Evolutionary conservation across 2,329 filamentous ascomycete species (phyloP), one percentile per base, ranked within the genome.

Genomic region (Talaromyces sp.): DNA sequence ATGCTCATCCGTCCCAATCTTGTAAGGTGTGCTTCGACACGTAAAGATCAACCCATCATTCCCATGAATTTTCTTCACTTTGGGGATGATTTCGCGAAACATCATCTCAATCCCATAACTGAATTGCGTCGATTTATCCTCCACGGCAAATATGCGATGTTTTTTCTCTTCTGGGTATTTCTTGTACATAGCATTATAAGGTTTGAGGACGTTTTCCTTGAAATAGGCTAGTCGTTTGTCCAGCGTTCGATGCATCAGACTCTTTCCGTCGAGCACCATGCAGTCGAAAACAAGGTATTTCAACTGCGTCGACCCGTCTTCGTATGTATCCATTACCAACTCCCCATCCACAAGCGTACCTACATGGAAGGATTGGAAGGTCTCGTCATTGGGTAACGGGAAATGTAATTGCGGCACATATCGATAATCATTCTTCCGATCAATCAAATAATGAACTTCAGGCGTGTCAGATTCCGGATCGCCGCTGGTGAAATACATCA

Each of bases 31-130:
- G 71, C 88, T 90, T 68, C 91, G 88, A 80, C 94, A 97, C n/a
- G 95, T 98, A 79, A 98, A 99, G 73, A 99, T 97, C 56, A 99
- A 85, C 6, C 95, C 95, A 76, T 99, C 95, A 76, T 97, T 98
- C 68, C 94, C 93, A 75, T 99, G 95, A 47, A 81, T 78, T 58
- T 75, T 75, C 70, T 89, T 90, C 41, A 99, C 85, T 49, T 84
- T 88, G 1, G 93, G 93, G 33, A 98, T 87, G 52, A 96, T 87
- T 65, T 93, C 85, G 70, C 89, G 87, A 81, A 99, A 97, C 90
- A 98, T 96, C 86, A 91, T 91, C 74, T 92, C 89, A 66, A 96
- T 88, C 56, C 89, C 92, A 80, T 99, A 99, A 58, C 89, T 89
- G 70, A 95, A 86, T 77, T 97, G 91, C 80, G 96, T 96, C 22